A percentile compares a stretch with the other conserved stretches of the same genome.
Evolutionary conservation across 202 grass and related monocot genomes (phyloP).

Genomic region (Schoenoplectus tabernaemontani): DNA sequence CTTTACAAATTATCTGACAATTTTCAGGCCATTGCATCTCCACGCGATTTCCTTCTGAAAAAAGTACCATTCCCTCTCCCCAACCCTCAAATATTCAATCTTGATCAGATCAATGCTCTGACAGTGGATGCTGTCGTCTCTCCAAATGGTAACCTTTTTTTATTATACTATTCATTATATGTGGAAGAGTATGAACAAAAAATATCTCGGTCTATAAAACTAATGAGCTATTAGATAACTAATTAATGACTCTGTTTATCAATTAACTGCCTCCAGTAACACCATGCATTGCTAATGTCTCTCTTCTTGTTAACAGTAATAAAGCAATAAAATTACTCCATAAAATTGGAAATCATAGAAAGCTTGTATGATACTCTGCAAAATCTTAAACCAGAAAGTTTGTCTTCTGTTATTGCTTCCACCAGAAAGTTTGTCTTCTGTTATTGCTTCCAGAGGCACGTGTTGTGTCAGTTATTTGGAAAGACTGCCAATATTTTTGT

Average conservation of each 20-base stretch:
- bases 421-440: too few relatives aligned
- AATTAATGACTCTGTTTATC: too few relatives aligned
- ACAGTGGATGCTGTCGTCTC: slow-evolving; percentile 57
- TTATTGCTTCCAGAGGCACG: not conserved
- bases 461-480: not conserved
- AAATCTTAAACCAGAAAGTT: not conserved
- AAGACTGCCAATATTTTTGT: not conserved
- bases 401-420: not conserved
- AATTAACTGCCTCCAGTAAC: not conserved
- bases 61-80: slow-evolving; percentile 91
- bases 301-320: not conserved
- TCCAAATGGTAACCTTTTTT: slow-evolving; percentile 38
- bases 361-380: too few relatives aligned
- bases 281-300: not conserved
- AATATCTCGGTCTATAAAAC: not conserved
- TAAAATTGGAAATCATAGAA: too few relatives aligned
- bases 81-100: slow-evolving; percentile 68
- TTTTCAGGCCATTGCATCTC: slow-evolving; percentile 76
- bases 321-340: not conserved
- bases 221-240: not conserved
- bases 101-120: slow-evolving; percentile 72
- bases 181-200: not conserved
- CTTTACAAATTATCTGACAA: slow-evolving; percentile 18
- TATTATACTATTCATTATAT: not conserved
- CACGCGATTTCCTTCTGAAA: slow-evolving; percentile 73